Conservation (phyloP, 768 basidiomycete genomes). For the Hygrophorus pudorinus region DNA sequence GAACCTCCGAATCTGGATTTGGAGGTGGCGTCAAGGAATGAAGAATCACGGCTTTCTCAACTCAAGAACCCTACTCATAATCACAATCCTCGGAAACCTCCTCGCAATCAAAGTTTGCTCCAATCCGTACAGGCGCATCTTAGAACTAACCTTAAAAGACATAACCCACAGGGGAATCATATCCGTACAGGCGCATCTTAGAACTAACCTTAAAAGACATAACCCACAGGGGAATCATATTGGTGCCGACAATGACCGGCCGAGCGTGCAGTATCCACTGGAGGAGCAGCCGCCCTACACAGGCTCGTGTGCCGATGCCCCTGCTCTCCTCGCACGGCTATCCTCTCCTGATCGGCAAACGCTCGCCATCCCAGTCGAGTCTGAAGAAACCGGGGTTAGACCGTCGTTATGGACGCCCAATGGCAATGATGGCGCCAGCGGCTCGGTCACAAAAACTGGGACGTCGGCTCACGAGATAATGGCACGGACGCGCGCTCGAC, state of each 20-base stretch:
- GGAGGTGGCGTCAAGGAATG: no score
- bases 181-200: conserved; percentile 39
- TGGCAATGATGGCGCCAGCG: neutral
- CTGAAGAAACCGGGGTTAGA: no score
- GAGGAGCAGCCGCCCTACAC: no score
- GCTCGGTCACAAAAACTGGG: neutral
- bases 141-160: neutral
- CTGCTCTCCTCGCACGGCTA: conserved; percentile 4
- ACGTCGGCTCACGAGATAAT: conserved; percentile 17
- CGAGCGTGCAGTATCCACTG: no score
- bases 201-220: neutral
- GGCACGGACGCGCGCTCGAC: conserved; percentile 19
- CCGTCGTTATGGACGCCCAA: no score
- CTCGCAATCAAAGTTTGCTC: conserved; percentile 32
- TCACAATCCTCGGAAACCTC: conserved; percentile 5
- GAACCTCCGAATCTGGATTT: conserved; percentile 4
- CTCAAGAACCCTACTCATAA: neutral
- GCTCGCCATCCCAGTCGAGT: no score
- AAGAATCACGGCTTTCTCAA: no score
- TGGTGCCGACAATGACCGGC: neutral
- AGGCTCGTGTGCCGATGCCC: neutral
- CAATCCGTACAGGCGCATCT: conserved; percentile 43
- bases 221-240: neutral
- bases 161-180: neutral
- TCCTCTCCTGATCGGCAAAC: neutral